Evolutionary conservation across 1,139 yeast genomes (phyloP), one percentile per base, ranked within the genome.

Genomic region (Pichia sp.): DNA sequence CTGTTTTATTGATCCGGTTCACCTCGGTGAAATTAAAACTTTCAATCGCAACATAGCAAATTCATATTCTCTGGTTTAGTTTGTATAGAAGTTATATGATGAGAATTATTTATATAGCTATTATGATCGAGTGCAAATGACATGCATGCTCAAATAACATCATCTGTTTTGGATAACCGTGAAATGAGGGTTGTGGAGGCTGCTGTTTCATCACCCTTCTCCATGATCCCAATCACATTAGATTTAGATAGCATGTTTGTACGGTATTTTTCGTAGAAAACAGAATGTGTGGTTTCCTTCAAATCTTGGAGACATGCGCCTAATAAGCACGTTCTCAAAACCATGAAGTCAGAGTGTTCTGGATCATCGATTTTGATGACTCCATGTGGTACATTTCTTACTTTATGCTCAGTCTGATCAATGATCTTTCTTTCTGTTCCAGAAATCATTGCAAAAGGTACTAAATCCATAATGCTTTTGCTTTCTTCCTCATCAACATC

Each of bases 291-390:
- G 13, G 96, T 82, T 66, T 93, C 98, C 65, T 91, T 91, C 67
- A 93, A 81, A 69, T 93, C 98, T 71, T 91, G 97, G 65, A 93
- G 77, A 70, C 91, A 96, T 30, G 97, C 90, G 70, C 96, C 85
- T 54, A 95, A 84, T 67, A 93, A 79, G 70, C 93, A 91, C 65
- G 89, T 95, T 70, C 97, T 81, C 66, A 93, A 79, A 62, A 87
- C 85, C 45, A 86, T 84, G 74, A 91, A 93, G 72, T 93, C 99
- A 69, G 96, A 87, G 70, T 91, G 97, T 54, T 81, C 76, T 51
- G 89, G 90, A 70, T 93, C 96, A 70, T 90, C 97, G 54, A 91
- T 85, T 67, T 87, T 84, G 57, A 88, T 84, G 22, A 83, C 78
- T 42, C 97, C 98, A 95, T 96, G 90, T 64, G 86, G 82, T 55